Base-by-base conservation (phyloP, 352 stramenopile species). In the Globisporangium emineosum region DNA sequence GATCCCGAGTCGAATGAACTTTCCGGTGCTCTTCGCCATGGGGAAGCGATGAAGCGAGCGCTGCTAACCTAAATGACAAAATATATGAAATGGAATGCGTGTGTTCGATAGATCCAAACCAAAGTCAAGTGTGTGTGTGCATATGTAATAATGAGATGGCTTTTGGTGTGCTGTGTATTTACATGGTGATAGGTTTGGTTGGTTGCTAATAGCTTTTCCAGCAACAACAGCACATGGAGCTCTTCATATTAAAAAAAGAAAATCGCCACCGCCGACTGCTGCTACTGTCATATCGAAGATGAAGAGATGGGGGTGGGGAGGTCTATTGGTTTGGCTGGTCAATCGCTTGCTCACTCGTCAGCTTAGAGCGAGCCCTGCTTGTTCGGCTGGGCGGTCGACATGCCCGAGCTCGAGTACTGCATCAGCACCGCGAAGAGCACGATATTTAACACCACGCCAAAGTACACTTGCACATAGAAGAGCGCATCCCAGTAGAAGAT, bases 1-100 rank as follows among this genome's bases (percentile, higher is more conserved):
- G 29, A 91, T 93, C 57, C 85, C 85, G 3, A 90, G 78, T 40
- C 78, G 85, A 43, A 78, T 93, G 75, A 93, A 93, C 54, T 93
- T 93, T 47, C 85, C 85, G 3, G 74, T 90, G 71, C 71, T 93
- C 9, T 91, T 93, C 52, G 78, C 79, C 55, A 90, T 91, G 83
- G 83, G 78, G 10, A 92, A 92, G 66, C 70, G 83, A 69, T 92
- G 66, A 88, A 64, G 30, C 40, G 40, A 32, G 55, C 21, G 21
- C 19, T 21, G 47, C 21, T 57, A 43, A 45, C 29, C 29, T 6
- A 2, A 32, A 32, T 2, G 29, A 23, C 49, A 33, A 29, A 43
- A 33, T 33, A 49, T 49, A 53, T 45, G 49, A 15, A n/a, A n/a
- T n/a, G n/a, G n/a, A n/a, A 57, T 64, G 50, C n/a, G 6, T 37